Evolutionary conservation across 2,329 filamentous ascomycete species (phyloP), one percentile per base, ranked within the genome.

Genomic region (Dothidotthia symphoricarpi): DNA sequence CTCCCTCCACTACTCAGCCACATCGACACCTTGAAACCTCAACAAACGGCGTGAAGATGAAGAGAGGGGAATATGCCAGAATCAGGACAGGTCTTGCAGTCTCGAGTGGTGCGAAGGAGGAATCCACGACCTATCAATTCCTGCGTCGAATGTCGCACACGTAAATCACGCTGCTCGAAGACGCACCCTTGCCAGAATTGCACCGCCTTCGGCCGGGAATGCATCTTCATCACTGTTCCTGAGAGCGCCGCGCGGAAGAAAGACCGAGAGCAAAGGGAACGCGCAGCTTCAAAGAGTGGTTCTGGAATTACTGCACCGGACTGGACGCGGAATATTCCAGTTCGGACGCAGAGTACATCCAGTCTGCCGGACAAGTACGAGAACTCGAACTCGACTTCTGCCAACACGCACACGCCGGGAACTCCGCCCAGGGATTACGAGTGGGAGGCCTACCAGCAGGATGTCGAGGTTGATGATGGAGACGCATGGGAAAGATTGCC

Each of bases 71-170:
- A 58, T 43, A 66, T 66, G 62, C 58, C 62, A 53, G 62, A 67
- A 59, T 60, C 57, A 62, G 52, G 49, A 39, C 48, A 59, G 51
- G 51, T 60, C 41, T 47, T 63, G 49, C 63, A 67, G 54, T 65
- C 61, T 45, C 51, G 63, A 56, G 59, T 66, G 48, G 63, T 66
- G 41, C 61, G 63, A 38, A 48, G 63, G 44, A 54, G 63, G 47
- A 67, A 67, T 48, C 63, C 63, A 51, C 54, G 63, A 24, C 63
- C 63, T 27, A 67, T 67, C 43, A 67, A 67, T 51, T 63, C 59
- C 14, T 67, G 63, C 43, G 59, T 67, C 41, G 63, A 67, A 42
- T 67, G 63, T 43, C 61, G 63, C 39, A 65, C 63, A 26, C 58
- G 63, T 24, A 67, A 67, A 43, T 63, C 57, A 41, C 55, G 63